Evolutionary conservation across 2,329 filamentous ascomycete genomes (phyloP).

Genomic region (Scedosporium boydii): DNA sequence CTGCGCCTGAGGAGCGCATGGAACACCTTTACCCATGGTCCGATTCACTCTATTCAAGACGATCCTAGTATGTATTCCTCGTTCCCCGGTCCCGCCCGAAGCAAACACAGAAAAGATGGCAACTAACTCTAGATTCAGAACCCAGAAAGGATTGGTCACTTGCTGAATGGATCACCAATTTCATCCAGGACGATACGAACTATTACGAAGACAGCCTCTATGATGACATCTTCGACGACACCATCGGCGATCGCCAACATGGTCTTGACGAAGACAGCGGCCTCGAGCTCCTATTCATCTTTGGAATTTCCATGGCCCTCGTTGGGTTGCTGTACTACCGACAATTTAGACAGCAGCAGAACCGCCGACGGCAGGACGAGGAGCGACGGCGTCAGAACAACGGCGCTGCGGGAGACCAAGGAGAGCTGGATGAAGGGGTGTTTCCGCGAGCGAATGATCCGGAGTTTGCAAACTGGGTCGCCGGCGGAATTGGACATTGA

Average conservation of each 20-base stretch:
- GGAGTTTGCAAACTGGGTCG: conserved; percentile 54
- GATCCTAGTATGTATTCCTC: conserved; percentile 61
- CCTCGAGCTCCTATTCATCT: conserved; percentile 75
- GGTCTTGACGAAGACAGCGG: conserved; percentile 67
- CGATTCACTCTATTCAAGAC: conserved; percentile 83
- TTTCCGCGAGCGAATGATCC: conserved; percentile 54
- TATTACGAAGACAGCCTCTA: conserved; percentile 53
- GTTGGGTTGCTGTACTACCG: conserved; percentile 75
- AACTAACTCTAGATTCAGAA: conserved; percentile 31
- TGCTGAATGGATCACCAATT: conserved; percentile 78
- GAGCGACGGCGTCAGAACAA: conserved; percentile 2
- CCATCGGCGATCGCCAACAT: conserved; percentile 49
- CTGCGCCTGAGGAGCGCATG: conserved; percentile 79
- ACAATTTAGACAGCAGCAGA: conserved; percentile 56
- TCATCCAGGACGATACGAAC: conserved; percentile 60
- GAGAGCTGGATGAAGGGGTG: conserved; percentile 16
- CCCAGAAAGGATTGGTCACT: conserved; percentile 66
- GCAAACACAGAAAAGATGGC: not conserved
- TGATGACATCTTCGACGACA: conserved; percentile 45
- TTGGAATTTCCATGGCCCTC: conserved; percentile 65
- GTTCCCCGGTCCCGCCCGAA: conserved; percentile 17
- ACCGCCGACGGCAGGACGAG: conserved; percentile 15
- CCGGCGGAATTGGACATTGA: conserved; percentile 53
- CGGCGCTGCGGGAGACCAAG: conserved; percentile 5
- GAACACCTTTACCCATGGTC: conserved; percentile 88